phyloP scores from a whole-genome alignment of 2,329 filamentous ascomycete species.

The Neophaeococcomyces aloes region DNA sequence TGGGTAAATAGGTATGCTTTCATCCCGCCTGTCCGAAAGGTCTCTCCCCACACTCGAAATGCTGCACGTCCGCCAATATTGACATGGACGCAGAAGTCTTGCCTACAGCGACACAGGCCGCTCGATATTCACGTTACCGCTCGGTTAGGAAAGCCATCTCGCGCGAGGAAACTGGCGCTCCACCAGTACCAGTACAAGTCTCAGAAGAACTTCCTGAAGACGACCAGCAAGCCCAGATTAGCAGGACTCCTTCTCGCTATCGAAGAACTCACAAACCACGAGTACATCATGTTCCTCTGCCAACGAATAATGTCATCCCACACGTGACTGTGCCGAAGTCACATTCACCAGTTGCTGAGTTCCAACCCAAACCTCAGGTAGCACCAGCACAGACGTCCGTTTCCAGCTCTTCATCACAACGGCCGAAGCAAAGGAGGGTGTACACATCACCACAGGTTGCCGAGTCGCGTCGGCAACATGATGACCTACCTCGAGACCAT shows the following conservation, averaged over 20 bases:
- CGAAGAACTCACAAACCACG: slow-evolving; percentile 19
- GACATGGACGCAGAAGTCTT: slow-evolving; percentile 1
- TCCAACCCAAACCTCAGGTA: background rate
- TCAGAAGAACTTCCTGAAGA: background rate
- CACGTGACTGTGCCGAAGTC: background rate
- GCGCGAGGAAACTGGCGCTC: slow-evolving; percentile 22
- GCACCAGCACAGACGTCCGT: background rate
- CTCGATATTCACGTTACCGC: slow-evolving; percentile 48
- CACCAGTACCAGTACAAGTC: slow-evolving; percentile 16
- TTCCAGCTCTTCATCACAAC: slow-evolving; percentile 9
- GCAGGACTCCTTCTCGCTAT: slow-evolving; percentile 31
- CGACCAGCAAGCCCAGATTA: slow-evolving; percentile 20
- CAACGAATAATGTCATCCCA: background rate
- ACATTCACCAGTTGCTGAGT: background rate
- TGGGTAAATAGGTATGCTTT: too few species aligned
- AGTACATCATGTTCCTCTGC: slow-evolving; percentile 6
- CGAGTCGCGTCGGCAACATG: background rate
- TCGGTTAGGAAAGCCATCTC: slow-evolving; percentile 41
- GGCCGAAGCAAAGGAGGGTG: background rate
- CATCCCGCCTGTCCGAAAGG: too few species aligned
- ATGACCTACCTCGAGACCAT: background rate
- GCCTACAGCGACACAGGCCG: slow-evolving; percentile 5
- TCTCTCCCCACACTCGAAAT: too few species aligned
- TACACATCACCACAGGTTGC: background rate
- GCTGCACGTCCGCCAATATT: background rate